phyloP scores from a whole-genome alignment of 768 basidiomycete genomes.

The Amanita subjunquillea region DNA sequence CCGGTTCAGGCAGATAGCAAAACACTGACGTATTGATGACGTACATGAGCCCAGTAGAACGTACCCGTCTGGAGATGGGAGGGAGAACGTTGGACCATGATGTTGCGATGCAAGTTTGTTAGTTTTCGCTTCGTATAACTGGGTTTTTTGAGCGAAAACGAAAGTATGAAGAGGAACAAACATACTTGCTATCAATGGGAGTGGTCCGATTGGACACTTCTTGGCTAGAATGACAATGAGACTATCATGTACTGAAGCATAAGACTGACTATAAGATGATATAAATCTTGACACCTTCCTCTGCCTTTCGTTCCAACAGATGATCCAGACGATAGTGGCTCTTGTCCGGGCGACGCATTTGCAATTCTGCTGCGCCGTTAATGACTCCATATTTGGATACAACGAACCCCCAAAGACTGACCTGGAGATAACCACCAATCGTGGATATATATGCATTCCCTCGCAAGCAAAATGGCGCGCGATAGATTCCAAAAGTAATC shows the following conservation, averaged over 20 bases:
- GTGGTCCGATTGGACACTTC: conserved; percentile 95
- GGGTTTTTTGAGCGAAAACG: neutral
- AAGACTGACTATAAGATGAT: conserved; percentile 81
- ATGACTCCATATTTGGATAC: neutral
- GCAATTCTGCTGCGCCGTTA: conserved; percentile 42
- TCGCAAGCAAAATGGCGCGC: conserved; percentile 81
- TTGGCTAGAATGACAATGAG: conserved; percentile 40
- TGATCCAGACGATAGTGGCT: conserved; percentile 81
- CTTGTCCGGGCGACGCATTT: conserved; percentile 76
- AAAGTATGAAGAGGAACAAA: conserved; percentile 1
- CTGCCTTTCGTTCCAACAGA: conserved; percentile 82
- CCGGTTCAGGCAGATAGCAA: neutral
- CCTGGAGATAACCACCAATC: conserved; percentile 98
- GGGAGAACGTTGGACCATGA: conserved; percentile 94
- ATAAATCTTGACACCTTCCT: conserved; percentile 92
- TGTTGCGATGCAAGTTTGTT: conserved; percentile 75
- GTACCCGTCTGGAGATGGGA: conserved; percentile 97
- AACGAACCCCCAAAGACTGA: conserved; percentile 15
- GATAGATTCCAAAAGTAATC: conserved; percentile 99
- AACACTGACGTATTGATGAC: conserved; percentile 15
- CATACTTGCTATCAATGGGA: conserved; percentile 85
- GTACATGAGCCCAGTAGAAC: conserved; percentile 96
- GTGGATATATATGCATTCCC: conserved; percentile 86
- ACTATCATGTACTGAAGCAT: neutral
- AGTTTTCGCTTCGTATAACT: conserved; percentile 86